Evolutionary conservation across 768 basidiomycete genomes (phyloP).

Genomic region (button mushroom (Agaricus bisporus)): DNA sequence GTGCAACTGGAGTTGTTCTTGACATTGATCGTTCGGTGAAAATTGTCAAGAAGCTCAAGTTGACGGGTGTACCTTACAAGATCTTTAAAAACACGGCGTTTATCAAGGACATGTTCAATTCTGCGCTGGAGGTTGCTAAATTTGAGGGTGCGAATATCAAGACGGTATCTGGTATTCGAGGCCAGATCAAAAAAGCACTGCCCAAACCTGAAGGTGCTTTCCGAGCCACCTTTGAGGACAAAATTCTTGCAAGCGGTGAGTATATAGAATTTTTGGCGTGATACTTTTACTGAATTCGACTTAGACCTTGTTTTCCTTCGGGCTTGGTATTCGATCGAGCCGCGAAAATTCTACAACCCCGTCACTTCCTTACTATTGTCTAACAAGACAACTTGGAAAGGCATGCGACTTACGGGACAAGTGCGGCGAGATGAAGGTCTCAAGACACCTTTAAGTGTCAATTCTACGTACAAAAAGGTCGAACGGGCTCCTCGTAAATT

Average conservation of each 20-base stretch:
- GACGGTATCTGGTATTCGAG: constrained; percentile 93
- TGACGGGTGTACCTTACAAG: constrained; percentile 94
- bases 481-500: constrained; percentile 79
- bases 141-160: constrained; percentile 97
- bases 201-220: constrained; percentile 94
- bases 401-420: constrained; percentile 95
- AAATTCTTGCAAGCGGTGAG: constrained; percentile 91
- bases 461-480: constrained; percentile 85
- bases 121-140: constrained; percentile 92
- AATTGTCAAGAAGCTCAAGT: constrained; percentile 98
- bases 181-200: constrained; percentile 94
- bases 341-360: constrained; percentile 94
- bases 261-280: constrained; percentile 12
- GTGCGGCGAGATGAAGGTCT: constrained; percentile 81
- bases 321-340: constrained; percentile 95
- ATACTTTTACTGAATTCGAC: neutral
- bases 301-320: constrained; percentile 91
- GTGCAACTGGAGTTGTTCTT: constrained; percentile 91
- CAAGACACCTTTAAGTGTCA: constrained; percentile 73
- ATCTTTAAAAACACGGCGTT: constrained; percentile 99
- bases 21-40: constrained; percentile 89
- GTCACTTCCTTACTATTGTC: constrained; percentile 86
- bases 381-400: constrained; percentile 79
- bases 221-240: constrained; percentile 97
- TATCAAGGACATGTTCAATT: constrained; percentile 94